Base-by-base conservation (phyloP, 2,329 filamentous ascomycete genomes). In the Zasmidium cellare region DNA sequence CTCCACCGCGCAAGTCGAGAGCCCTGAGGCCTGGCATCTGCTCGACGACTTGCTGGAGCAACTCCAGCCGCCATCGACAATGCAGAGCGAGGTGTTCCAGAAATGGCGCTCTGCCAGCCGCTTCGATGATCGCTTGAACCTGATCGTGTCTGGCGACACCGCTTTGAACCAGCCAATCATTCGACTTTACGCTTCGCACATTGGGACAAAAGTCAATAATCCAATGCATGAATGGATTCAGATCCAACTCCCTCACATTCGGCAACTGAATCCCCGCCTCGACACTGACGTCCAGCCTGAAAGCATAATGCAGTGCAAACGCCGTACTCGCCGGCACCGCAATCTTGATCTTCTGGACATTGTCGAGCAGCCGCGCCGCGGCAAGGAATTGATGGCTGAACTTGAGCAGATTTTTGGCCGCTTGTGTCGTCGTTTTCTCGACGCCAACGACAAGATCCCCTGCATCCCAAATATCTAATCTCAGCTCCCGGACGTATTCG, bases 121-220 rank as follows among this genome's bases (percentile, higher is more conserved):
- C 23, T 12, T 56, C 41, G n/a, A 56, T n/a, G 5, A 51, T 19
- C n/a, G 9, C 25, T 5, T 12, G 3, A 2, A 41, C 50, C 7
- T 9, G 5, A n/a, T 41, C 38, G 16, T 23, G 35, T 7, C 3
- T 14, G 7, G 23, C 16, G 9, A n/a, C 16, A 16, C 35, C 50
- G 20, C 25, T 11, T 3, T 31, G 18, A 19, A 31, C 11, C 16
- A 46, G 20, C 55, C 50, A 57, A 45, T 57, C 49, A 19, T 57
- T 53, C 3, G 24, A 48, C 2, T 19, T 45, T 1, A 57, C 14
- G 16, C 19, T 49, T 25, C 23, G n/a, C 9, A 53, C 23, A 25
- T 35, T 41, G 20, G 55, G 50, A 31, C 55, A 57, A 12, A 14
- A 49, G 1, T 50, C 38, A 3, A 57, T 46, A 9, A 57, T 51